A percentile compares a stretch with the other conserved stretches of the same genome.
Evolutionary conservation across 164 flowering plant genomes (phyloP).

Genomic region (Pachysandra terminalis): DNA sequence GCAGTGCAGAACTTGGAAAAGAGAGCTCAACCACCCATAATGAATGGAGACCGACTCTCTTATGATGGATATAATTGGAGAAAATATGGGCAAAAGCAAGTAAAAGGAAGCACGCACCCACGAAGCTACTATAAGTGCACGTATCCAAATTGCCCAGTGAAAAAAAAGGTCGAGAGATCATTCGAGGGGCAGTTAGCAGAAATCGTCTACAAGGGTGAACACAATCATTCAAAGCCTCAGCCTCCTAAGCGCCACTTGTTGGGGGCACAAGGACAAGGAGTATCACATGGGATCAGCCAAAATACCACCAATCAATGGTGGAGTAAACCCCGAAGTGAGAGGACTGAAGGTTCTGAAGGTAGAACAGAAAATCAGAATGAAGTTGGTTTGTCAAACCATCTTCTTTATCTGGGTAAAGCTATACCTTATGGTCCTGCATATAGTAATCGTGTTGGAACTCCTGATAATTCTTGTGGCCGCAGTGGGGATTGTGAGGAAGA

Average conservation of each 20-base stretch:
- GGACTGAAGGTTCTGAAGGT: conserved; percentile 40
- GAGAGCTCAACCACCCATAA: conserved; percentile 22
- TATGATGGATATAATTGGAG: conserved; percentile 97
- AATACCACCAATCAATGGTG: conserved; percentile 26
- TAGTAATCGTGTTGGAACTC: conserved; percentile 28
- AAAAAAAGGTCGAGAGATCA: conserved; percentile 90
- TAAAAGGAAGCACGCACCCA: conserved; percentile 93
- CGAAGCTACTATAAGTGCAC: conserved; percentile 95
- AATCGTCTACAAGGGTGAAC: conserved; percentile 94
- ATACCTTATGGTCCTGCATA: conserved; percentile 24
- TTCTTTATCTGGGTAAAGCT: conserved; percentile 28
- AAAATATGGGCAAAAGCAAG: conserved; percentile 98
- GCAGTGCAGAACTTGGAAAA: conserved; percentile 36
- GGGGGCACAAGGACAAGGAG: conserved; percentile 36
- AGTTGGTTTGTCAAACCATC: conserved; percentile 23
- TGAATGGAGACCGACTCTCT: conserved; percentile 50
- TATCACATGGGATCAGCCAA: conserved; percentile 37
- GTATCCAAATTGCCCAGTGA: conserved; percentile 83
- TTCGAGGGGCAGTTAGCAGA: conserved; percentile 86
- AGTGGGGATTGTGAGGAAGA: conserved; percentile 67
- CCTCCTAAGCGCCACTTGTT: conserved; percentile 50
- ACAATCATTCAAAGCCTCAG: conserved; percentile 79
- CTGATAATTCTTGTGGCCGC: conserved; percentile 53
- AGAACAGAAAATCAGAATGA: conserved; percentile 39
- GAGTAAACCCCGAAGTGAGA: conserved; percentile 28